phyloP scores from a whole-genome alignment of 805 yeast genomes.

The Kuraishia hungarica region DNA sequence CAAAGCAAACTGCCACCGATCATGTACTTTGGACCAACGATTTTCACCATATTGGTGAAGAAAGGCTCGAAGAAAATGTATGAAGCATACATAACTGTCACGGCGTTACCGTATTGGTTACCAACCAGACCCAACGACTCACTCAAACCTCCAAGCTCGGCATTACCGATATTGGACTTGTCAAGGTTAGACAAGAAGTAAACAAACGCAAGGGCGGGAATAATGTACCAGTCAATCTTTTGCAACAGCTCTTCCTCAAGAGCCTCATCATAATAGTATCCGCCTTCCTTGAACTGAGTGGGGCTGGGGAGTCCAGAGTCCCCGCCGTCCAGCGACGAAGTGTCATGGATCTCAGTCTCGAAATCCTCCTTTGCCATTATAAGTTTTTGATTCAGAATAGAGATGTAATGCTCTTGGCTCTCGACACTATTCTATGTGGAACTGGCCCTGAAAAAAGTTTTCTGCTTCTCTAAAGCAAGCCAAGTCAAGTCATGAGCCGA shows the following conservation, averaged over 20 bases:
- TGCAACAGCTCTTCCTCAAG: conserved; percentile 19
- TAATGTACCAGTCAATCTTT: conserved; percentile 32
- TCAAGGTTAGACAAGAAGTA: conserved; percentile 27
- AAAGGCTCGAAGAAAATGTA: conserved; percentile 33
- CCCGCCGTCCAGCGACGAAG: background rate
- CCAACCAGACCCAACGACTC: conserved; percentile 31
- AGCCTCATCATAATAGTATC: background rate
- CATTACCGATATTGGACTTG: conserved; percentile 45
- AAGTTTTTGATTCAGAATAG: background rate
- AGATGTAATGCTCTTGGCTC: background rate
- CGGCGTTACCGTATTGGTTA: conserved; percentile 30
- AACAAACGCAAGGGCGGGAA: conserved; percentile 32
- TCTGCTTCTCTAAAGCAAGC: background rate
- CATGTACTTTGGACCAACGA: conserved; percentile 28
- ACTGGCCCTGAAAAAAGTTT: background rate
- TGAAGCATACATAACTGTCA: conserved; percentile 30
- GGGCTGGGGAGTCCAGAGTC: background rate
- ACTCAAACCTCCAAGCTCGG: conserved; percentile 40
- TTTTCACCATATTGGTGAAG: conserved; percentile 23
- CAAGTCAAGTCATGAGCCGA: background rate
- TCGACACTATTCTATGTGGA: background rate
- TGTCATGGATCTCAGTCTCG: background rate
- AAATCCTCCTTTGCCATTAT: background rate
- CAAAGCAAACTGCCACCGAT: conserved; percentile 23
- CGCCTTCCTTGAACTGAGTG: background rate